Percentiles rank a stretch among this genome's conserved stretches.
These are phyloP conservation scores for Penicillium sp. DNA, from an alignment of 2,329 filamentous ascomycete species.

Conservation along the genomic window DNA sequence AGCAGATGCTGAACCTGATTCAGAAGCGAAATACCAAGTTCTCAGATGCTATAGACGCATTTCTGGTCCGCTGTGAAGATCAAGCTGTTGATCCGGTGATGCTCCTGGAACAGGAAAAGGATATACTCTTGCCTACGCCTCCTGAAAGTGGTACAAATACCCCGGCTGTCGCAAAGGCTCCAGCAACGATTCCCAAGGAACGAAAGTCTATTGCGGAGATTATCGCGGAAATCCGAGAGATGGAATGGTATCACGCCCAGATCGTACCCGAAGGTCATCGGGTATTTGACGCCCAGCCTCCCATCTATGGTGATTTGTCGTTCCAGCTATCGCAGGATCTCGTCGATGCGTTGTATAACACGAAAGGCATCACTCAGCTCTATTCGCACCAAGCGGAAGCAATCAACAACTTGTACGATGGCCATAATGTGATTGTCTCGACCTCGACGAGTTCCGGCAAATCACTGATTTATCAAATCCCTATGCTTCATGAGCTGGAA, in stretches of 20 bases:
- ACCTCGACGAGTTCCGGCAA: constrained; percentile 97
- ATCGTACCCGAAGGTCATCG: constrained; percentile 91
- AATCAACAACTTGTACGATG: constrained; percentile 78
- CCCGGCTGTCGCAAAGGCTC: constrained; percentile 50
- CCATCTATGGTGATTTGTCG: constrained; percentile 75
- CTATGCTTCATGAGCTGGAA: constrained; percentile 82
- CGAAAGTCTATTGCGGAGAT: constrained; percentile 79
- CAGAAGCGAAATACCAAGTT: constrained; percentile 87
- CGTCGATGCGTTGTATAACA: constrained; percentile 95
- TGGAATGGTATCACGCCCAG: constrained; percentile 85
- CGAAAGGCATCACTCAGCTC: constrained; percentile 75
- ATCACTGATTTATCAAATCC: constrained; percentile 95
- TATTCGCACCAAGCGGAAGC: constrained; percentile 93
- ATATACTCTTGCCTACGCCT: constrained; percentile 60
- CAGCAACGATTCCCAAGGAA: constrained; percentile 70
- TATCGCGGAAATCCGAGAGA: constrained; percentile 71
- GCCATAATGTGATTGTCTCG: constrained; percentile 82
- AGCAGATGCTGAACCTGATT: constrained; percentile 83
- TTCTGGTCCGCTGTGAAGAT: constrained; percentile 69
- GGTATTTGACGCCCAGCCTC: constrained; percentile 78
- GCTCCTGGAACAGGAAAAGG: constrained; percentile 56
- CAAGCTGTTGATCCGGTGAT: constrained; percentile 61
- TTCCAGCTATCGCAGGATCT: constrained; percentile 85
- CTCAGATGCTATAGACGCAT: constrained; percentile 66
- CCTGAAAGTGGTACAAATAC: constrained; percentile 40